Evolutionary conservation across 1,139 yeast genomes (phyloP).

Genomic region (Saccharomyces hybrid): DNA sequence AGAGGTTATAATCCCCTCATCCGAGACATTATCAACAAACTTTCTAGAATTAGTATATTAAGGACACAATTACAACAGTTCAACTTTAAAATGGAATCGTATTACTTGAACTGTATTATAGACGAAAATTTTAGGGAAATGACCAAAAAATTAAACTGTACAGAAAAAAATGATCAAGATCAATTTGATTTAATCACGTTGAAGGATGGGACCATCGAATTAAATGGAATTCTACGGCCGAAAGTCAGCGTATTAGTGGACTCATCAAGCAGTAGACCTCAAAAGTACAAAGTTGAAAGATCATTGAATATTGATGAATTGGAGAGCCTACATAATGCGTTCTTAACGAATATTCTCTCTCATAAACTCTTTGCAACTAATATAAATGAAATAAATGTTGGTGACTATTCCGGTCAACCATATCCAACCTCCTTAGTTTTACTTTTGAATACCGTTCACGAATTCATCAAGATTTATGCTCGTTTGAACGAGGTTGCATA

Average conservation of each 20-base stretch:
- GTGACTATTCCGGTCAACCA: conserved; percentile 22
- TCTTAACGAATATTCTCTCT: conserved; percentile 17
- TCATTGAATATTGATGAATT: conserved; percentile 25
- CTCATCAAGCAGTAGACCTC: neutral
- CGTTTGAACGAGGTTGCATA: conserved; percentile 25
- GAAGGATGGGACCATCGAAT: conserved; percentile 5
- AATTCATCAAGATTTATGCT: conserved; percentile 18
- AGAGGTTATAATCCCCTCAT: conserved; percentile 20
- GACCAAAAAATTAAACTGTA: conserved; percentile 32
- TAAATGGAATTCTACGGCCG: conserved; percentile 20
- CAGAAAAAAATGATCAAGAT: conserved; percentile 3
- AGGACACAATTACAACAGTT: conserved; percentile 25
- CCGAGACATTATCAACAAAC: conserved; percentile 22
- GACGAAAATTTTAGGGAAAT: conserved; percentile 34
- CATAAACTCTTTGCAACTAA: conserved; percentile 24
- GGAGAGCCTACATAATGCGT: conserved; percentile 19
- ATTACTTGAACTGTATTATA: conserved; percentile 25
- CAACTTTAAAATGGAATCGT: conserved; percentile 19
- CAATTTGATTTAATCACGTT: conserved; percentile 14
- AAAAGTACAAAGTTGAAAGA: neutral
- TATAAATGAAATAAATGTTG: conserved; percentile 11
- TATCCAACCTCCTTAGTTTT: conserved; percentile 25
- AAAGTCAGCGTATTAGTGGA: conserved; percentile 2
- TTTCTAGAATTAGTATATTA: conserved; percentile 22
- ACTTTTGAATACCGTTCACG: conserved; percentile 19